Evolutionary conservation across 2,329 filamentous ascomycete species (phyloP).

Genomic region (Exophiala xenobiotica): DNA sequence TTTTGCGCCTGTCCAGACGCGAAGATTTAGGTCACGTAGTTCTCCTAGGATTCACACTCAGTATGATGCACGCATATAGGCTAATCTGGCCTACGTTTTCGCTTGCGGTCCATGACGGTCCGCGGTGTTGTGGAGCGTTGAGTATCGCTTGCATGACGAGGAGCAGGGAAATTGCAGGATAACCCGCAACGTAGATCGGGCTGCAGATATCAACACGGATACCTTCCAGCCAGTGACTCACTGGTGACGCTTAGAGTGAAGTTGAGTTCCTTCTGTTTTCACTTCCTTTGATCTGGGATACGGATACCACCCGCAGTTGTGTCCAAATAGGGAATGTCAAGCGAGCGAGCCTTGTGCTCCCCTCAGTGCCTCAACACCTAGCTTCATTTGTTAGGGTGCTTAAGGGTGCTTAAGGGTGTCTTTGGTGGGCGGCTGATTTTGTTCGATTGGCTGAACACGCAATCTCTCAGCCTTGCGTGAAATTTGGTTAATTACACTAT

Average conservation of each 20-base stretch:
- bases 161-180: slow-evolving; percentile 16
- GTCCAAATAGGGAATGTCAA: neutral
- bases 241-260: neutral
- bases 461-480: neutral
- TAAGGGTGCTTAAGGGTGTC: too few species aligned
- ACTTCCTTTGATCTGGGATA: neutral
- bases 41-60: slow-evolving; percentile 62
- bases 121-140: slow-evolving; percentile 27
- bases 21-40: slow-evolving; percentile 81
- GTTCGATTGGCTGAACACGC: too few species aligned
- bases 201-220: slow-evolving; percentile 12
- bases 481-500: too few species aligned
- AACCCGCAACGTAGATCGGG: slow-evolving; percentile 10
- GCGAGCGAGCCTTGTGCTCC: neutral
- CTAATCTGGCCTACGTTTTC: slow-evolving; percentile 45
- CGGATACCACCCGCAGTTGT: neutral
- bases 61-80: neutral
- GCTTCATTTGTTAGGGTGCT: neutral
- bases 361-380: neutral
- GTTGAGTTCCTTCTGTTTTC: neutral
- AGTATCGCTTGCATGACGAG: slow-evolving; percentile 30
- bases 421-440: too few species aligned
- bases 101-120: slow-evolving; percentile 48
- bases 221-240: slow-evolving; percentile 4
- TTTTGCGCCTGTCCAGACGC: slow-evolving; percentile 84